Conservation (phyloP, 495 filamentous ascomycete genomes). For the Neurospora sp. region DNA sequence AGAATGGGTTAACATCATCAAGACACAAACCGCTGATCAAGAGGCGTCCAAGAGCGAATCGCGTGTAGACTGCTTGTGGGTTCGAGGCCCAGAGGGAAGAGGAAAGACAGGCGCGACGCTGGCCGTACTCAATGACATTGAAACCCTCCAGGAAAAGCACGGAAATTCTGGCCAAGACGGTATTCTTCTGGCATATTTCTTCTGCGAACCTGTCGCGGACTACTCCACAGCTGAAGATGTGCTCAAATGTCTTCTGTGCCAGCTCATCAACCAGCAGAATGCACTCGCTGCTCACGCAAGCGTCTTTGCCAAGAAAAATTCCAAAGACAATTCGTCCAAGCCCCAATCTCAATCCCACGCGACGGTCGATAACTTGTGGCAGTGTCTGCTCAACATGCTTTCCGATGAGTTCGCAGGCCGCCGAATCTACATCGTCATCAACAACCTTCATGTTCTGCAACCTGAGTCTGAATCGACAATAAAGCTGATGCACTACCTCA, state of each 20-base stretch:
- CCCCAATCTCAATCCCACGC: slow-evolving; percentile 4
- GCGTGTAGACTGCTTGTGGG: slow-evolving; percentile 21
- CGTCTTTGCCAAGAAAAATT: slow-evolving; percentile 18
- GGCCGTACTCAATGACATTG: slow-evolving; percentile 23
- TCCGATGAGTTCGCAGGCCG: slow-evolving; percentile 22
- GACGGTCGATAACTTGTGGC: slow-evolving; percentile 28
- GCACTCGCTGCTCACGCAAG: slow-evolving; percentile 26
- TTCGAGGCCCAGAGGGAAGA: slow-evolving; percentile 26
- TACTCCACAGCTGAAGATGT: slow-evolving; percentile 28
- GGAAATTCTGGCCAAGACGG: slow-evolving; percentile 9
- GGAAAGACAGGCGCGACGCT: slow-evolving; percentile 27
- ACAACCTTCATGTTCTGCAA: slow-evolving; percentile 21
- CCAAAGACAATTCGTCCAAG: slow-evolving; percentile 5
- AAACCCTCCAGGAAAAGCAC: slow-evolving; percentile 8
- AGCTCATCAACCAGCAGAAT: slow-evolving; percentile 26
- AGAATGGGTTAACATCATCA: background rate
- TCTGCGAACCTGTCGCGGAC: slow-evolving; percentile 21
- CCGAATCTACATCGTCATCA: slow-evolving; percentile 26
- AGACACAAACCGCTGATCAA: background rate
- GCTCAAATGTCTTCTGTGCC: slow-evolving; percentile 26
- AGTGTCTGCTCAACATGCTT: slow-evolving; percentile 25
- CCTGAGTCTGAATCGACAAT: slow-evolving; percentile 27
- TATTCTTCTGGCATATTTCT: slow-evolving; percentile 27
- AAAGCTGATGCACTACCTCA: slow-evolving; percentile 22
- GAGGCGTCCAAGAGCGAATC: background rate